Evolutionary conservation across 139 green algal genomes (phyloP).

Genomic region (Pseudopediastrum boryanum): DNA sequence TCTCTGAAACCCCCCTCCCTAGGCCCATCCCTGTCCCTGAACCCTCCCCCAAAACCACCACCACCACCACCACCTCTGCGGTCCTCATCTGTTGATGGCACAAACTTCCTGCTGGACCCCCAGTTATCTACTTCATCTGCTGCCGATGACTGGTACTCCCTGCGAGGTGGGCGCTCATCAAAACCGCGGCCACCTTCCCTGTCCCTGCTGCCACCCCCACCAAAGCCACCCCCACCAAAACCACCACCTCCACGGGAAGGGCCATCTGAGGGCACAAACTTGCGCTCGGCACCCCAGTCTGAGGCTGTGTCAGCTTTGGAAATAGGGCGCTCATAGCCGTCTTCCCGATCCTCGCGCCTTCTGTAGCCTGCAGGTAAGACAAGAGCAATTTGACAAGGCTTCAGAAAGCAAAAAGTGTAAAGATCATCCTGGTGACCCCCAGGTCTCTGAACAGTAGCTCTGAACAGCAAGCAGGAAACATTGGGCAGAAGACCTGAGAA

Average conservation of each 20-base stretch:
- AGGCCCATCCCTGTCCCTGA: slow-evolving; percentile 42
- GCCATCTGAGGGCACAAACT: slow-evolving; percentile 61
- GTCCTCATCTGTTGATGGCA: slow-evolving; percentile 38
- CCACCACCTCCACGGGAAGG: too few relatives aligned
- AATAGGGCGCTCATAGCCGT: slow-evolving; percentile 50
- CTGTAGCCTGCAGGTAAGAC: background rate
- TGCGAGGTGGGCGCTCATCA: slow-evolving; percentile 34
- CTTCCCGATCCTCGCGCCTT: slow-evolving; percentile 26
- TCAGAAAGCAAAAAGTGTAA: background rate
- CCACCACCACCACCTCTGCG: slow-evolving; percentile 22
- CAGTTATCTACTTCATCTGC: slow-evolving; percentile 80
- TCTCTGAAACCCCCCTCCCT: slow-evolving; percentile 1
- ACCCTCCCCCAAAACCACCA: slow-evolving; percentile 27
- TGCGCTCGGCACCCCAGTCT: slow-evolving; percentile 79
- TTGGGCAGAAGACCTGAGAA: background rate
- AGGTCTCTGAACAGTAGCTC: background rate
- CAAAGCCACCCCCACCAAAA: too few relatives aligned
- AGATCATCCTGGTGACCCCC: background rate
- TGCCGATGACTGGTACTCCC: slow-evolving; percentile 56
- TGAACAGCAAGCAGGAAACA: background rate
- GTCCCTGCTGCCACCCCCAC: slow-evolving; percentile 22
- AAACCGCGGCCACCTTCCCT: slow-evolving; percentile 46
- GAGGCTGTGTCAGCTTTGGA: slow-evolving; percentile 77
- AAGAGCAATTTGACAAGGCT: background rate
- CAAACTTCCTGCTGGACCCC: slow-evolving; percentile 67